Evolutionary conservation across 1,284 basidiomycete genomes (phyloP), one percentile per base, ranked within the genome.

Genomic region (Ganoderma meredithae): DNA sequence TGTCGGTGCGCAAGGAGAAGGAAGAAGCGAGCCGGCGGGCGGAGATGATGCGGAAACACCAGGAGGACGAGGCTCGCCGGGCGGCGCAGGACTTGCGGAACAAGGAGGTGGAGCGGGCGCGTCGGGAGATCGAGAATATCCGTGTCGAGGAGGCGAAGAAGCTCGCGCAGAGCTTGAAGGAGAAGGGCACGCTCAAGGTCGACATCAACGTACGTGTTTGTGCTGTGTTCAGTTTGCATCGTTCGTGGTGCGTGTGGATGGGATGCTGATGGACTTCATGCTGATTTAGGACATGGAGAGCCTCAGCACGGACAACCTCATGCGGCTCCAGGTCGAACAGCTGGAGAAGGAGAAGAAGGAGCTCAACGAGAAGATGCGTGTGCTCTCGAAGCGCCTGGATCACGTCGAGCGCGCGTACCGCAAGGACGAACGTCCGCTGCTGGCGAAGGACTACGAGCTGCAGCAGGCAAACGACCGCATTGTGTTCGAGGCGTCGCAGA

Each of bases 281-380:
- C 2, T 66, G 56, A 41, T 73, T 25, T 78, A 95, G 92, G 92
- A 93, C 78, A 86, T 96, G 80, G 92, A 95, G 75, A 88, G 90
- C 63, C 85, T 96, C 72, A 95, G 96, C 80, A 96, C 96, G 10
- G 91, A 95, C 76, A 91, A 91, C 72, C 88, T 99, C 70, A 94
- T 99, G 79, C 90, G 89, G 64, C 89, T 99, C 75, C 96, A 98
- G 80, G 96, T 99, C 63, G 91, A 95, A 74, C 95, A 98, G 78
- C 86, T 98, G 66, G 97, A 98, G 83, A 98, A 98, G 83, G 97
- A 99, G 83, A 98, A 98, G 88, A 92, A 91, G 75, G 94, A 97
- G 74, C 85, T 95, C 72, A 88, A 87, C 71, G 94, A 97, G 76
- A 90, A 92, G 33, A 86, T 98, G 69, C 92, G 96, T 44, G 89